Evolutionary conservation across 257 asterid species (phyloP), one percentile per base, ranked within the genome.

Genomic region (Fraxinus pennsylvanica): DNA sequence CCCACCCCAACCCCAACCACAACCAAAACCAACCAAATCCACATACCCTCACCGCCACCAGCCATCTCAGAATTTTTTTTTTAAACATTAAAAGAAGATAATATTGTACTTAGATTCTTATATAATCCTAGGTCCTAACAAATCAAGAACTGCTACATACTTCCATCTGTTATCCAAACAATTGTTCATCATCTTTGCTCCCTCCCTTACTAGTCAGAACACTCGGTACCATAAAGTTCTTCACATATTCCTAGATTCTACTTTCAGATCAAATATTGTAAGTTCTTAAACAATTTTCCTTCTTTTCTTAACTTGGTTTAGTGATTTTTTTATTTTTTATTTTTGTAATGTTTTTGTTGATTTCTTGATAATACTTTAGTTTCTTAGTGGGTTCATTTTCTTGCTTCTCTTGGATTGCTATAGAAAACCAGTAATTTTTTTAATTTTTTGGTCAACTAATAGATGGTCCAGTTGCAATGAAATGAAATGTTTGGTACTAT

Each of bases 91-190:
- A 52, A 4, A n/a, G 21, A 14, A 52, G 63, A 25, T 17, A 52
- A 17, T 0, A 52, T 17, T 52, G 21, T 52, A 13, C 17, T 52
- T 52, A 52, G 63, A 52, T 52, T 52, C 25, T 17, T 52, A 5
- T 52, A 52, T 52, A 52, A 52, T 52, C 22, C 21, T 52, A 52
- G 63, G 63, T 52, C 25, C 22, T 52, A 5, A 25, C 22, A 52
- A 39, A 39, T 39, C 45, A 17, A 50, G 21, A 50, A 14, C 17
- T 14, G 6, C 63, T 4, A 5, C 63, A 52, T 21, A 21, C 67
- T 21, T n/a, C 9, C 67, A 59, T n/a, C 30, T 59, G 67, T 59
- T 59, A 59, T 59, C 67, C 67, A 59, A 59, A 59, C 67, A 21
- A 21, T 25, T 59, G 67, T 59, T 59, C 30, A 59, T 59, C 67